Evolutionary conservation across 192 early-diverging fungal genomes (phyloP).

Genomic region (Coemansia sp.): DNA sequence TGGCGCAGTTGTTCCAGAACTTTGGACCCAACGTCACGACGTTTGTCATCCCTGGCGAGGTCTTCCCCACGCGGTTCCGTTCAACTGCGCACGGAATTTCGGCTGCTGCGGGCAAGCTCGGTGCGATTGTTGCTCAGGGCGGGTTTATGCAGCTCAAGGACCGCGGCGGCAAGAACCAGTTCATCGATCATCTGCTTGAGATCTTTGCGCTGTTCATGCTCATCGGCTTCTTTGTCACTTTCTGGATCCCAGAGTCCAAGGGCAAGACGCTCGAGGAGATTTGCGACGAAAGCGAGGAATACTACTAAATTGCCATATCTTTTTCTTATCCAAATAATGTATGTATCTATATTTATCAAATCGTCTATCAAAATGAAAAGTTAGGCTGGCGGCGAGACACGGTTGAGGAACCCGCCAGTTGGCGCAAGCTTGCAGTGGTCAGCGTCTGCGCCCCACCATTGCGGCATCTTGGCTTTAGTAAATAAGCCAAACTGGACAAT

Average conservation of each 20-base stretch:
- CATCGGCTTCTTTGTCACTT: conserved; percentile 60
- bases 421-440: conserved; percentile 96
- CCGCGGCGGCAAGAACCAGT: conserved; percentile 63
- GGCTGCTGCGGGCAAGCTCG: conserved; percentile 76
- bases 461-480: conserved; percentile 43
- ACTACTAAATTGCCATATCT: not conserved
- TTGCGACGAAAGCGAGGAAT: conserved; percentile 23
- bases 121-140: conserved; percentile 73
- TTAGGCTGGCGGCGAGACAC: conserved; percentile 4
- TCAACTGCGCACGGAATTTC: conserved; percentile 81
- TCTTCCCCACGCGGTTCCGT: conserved; percentile 79
- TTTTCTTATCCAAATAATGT: not conserved
- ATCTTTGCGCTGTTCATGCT: conserved; percentile 79
- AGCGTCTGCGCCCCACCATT: conserved; percentile 62
- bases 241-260: conserved; percentile 54
- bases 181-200: conserved; percentile 61
- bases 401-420: conserved; percentile 77
- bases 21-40: conserved; percentile 95
- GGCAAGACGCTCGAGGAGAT: conserved; percentile 56
- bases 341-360: conserved; percentile 19
- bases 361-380: not conserved
- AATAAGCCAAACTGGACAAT: conserved; percentile 51
- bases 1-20: conserved; percentile 85
- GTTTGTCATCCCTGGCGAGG: conserved; percentile 80
- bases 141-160: conserved; percentile 73